Base-by-base conservation (phyloP, 805 yeast genomes). In the Lachancea quebecensis region DNA sequence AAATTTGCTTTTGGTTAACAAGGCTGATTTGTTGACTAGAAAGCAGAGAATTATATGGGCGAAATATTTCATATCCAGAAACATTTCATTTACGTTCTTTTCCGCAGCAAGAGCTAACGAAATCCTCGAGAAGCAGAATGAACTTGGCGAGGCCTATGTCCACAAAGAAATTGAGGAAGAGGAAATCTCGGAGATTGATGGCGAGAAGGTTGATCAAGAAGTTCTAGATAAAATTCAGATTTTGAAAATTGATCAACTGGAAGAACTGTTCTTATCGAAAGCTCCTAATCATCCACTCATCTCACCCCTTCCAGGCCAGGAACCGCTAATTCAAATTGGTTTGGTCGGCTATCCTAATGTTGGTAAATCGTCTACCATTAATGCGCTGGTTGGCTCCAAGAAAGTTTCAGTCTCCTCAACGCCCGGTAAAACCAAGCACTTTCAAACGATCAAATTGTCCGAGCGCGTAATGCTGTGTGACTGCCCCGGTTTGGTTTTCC, bases 401-500 rank as follows among this genome's bases (percentile, higher is more conserved):
- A 90, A 87, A 64, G 99, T 93, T n/a, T 89, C 97, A 2, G 99
- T 93, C 33, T 91, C 98, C 2, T 75, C 98, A 1, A 93, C 99
- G 1, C 99, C 99, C 11, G 99, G 99, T 71, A 93, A 93, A 64
- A 93, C 99, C 11, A 93, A 93, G 65, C 99, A 93, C 73, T 93
- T 93, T 75, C 99, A 93, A 71, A 93, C 99, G 1, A 90, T 93
- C 50, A 78, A 79, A 60, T 74, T 93, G 38, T 79, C 96, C 1
- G 85, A 84, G 42, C 75, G 83, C 32, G 93, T 93, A 2, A 74
- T 89, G 54, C 72, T 93, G 43, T 93, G 98, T 68, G 99, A 93
- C 74, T 93, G 99, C 73, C 99, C 99, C 2, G 99, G 99, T 76
- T 74, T 93, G 50, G 99, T 93, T 14, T 93, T 93, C 72, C 99